Base-by-base conservation (phyloP, 805 yeast species). In the Lipomyces yamadae region DNA sequence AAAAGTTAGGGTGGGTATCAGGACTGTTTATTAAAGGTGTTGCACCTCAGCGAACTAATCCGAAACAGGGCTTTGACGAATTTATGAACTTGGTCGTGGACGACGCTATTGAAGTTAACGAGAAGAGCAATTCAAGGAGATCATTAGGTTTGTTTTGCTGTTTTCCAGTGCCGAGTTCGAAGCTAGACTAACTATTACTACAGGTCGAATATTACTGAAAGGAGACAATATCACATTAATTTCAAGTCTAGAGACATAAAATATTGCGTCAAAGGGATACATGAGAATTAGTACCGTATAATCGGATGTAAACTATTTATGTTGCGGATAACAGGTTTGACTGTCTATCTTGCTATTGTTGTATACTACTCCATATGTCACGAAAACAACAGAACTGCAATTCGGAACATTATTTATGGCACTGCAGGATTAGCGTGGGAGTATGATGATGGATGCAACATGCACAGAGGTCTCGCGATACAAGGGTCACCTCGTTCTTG, bases 171-270 rank as follows among this genome's bases (percentile, higher is more conserved):
- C 57, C 8, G 13, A 15, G 18, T 2, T n/a, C 5, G 24, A 6
- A 15, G 48, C 8, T n/a, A 24, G 4, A 42, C 48, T 42, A 42
- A 42, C 48, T 15, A 15, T 42, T 35, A 24, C 15, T 15, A 65
- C 76, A 64, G 81, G 82, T 29, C 73, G 90, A 66, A 85, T 95
- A 32, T 76, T 95, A 71, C 80, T 95, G 65, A 95, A 95, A 78
- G 99, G 99, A 3, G 99, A 95, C 76, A 95, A 92, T 76, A 91
- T 95, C 56, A 89, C 97, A 7, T 79, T 94, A 65, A 89, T 95
- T 5, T 74, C 83, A 15, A 74, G 80, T 61, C 70, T 76, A 35
- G 80, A 78, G 29, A 65, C 70, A 10, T 75, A 65, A 58, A 58
- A 11, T 15, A n/a, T 42, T n/a, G 15, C n/a, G 24, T 42, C 24